phyloP scores from a whole-genome alignment of 768 basidiomycete species.

The Lyophyllum atratum region DNA sequence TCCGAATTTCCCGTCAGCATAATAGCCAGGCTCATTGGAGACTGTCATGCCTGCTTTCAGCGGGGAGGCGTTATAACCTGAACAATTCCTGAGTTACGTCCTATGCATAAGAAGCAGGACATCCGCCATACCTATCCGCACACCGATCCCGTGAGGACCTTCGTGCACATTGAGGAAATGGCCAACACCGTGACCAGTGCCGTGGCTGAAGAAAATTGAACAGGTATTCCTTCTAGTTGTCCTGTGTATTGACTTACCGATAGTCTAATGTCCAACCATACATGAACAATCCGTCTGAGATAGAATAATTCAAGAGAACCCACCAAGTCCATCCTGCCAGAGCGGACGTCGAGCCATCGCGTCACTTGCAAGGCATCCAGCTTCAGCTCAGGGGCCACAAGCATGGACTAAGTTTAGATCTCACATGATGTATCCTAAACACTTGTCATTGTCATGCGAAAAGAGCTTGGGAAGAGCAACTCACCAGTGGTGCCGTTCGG shows the following conservation, averaged over 20 bases:
- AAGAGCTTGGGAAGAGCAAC: conserved; percentile 14
- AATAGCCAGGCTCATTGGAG: conserved; percentile 94
- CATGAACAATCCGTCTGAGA: not conserved
- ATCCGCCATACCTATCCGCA: conserved; percentile 45
- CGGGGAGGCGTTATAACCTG: conserved; percentile 68
- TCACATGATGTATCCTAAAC: conserved; percentile 57
- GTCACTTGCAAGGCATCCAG: conserved; percentile 52
- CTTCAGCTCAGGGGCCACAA: not conserved
- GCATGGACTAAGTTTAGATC: conserved; percentile 12
- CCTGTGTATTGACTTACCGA: conserved; percentile 34
- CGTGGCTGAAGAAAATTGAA: conserved; percentile 55
- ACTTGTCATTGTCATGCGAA: not conserved
- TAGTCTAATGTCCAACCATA: conserved; percentile 45
- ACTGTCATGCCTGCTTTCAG: conserved; percentile 88
- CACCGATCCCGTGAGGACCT: conserved; percentile 69
- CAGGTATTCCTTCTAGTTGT: not conserved
- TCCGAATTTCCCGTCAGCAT: conserved; percentile 87
- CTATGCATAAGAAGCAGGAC: not conserved
- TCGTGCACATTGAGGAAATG: conserved; percentile 96
- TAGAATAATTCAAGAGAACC: conserved; percentile 16
- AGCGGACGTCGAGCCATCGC: conserved; percentile 75
- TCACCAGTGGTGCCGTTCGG: conserved; percentile 78
- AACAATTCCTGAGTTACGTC: not conserved
- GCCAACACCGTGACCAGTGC: conserved; percentile 94
- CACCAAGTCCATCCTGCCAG: conserved; percentile 89